Conservation (phyloP, 1,139 yeast species). For the Scheffersomyces insectosa region DNA sequence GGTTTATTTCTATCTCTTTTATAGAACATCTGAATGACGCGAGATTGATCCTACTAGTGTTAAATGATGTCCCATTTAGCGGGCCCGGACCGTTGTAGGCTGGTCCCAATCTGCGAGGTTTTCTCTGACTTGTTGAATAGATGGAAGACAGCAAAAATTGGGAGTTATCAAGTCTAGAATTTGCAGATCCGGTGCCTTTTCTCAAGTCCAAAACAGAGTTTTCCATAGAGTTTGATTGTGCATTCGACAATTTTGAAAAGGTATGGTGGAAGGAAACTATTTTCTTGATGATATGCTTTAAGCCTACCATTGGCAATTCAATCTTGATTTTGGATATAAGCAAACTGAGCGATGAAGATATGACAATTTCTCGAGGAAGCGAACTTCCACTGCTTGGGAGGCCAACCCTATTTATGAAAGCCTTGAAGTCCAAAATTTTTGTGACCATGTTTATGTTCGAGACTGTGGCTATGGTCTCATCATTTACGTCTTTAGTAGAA, state of each 20-base stretch:
- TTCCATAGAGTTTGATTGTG: slow-evolving; percentile 17
- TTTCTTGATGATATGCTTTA: slow-evolving; percentile 14
- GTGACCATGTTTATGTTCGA: slow-evolving; percentile 21
- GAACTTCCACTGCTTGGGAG: slow-evolving; percentile 3
- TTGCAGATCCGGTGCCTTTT: slow-evolving; percentile 1
- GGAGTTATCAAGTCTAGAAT: slow-evolving; percentile 3
- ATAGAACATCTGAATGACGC: slow-evolving; percentile 25
- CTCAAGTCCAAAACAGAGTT: slow-evolving; percentile 12
- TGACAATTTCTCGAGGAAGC: slow-evolving; percentile 14
- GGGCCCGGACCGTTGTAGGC: slow-evolving; percentile 6
- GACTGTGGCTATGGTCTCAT: slow-evolving; percentile 18
- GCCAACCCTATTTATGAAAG: slow-evolving; percentile 19
- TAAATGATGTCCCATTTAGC: slow-evolving; percentile 6
- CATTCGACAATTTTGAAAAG: slow-evolving; percentile 2
- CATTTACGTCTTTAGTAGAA: slow-evolving; percentile 7
- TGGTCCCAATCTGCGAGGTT: slow-evolving; percentile 14
- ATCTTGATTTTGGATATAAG: slow-evolving; percentile 19
- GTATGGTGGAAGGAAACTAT: slow-evolving; percentile 9
- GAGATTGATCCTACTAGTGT: slow-evolving; percentile 8
- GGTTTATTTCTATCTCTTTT: slow-evolving; percentile 21
- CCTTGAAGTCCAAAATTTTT: slow-evolving; percentile 24
- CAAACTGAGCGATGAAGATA: slow-evolving; percentile 20
- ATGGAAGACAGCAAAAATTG: slow-evolving; percentile 7
- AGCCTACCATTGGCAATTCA: slow-evolving; percentile 11
- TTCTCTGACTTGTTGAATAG: slow-evolving; percentile 13